Evolutionary conservation across 2,329 filamentous ascomycete genomes (phyloP).

Genomic region (Curvularia lunata): DNA sequence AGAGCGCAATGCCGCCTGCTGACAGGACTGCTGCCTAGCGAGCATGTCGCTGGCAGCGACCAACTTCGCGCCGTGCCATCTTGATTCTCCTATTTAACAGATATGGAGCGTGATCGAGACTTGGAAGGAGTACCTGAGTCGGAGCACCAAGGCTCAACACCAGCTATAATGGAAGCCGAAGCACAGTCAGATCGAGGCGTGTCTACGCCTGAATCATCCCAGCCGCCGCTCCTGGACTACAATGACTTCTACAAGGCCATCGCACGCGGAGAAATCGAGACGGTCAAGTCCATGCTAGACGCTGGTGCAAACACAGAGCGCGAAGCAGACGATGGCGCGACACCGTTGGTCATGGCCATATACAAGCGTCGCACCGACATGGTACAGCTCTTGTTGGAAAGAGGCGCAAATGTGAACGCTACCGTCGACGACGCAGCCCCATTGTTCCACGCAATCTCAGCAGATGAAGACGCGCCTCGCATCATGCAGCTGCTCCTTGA

Average conservation of each 20-base stretch:
- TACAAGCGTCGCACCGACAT: background rate
- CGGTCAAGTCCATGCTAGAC: background rate
- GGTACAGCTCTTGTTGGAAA: background rate
- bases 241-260: background rate
- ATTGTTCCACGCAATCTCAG: slow-evolving; percentile 20
- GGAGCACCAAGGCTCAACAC: background rate
- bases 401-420: background rate
- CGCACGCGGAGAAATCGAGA: background rate
- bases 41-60: background rate
- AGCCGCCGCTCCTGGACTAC: background rate
- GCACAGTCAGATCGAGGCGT: background rate
- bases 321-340: background rate
- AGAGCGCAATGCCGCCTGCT: background rate
- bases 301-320: background rate
- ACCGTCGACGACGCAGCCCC: background rate
- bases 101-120: background rate
- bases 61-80: background rate
- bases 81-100: background rate
- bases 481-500: slow-evolving; percentile 29
- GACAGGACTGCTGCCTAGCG: background rate
- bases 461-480: slow-evolving; percentile 6
- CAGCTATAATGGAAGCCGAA: background rate
- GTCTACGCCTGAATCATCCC: background rate
- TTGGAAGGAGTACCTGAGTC: too few relatives aligned
- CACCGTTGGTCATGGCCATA: background rate